Evolutionary conservation across 495 filamentous ascomycete species (phyloP).

Genomic region (Hypoxylon intermedium): DNA sequence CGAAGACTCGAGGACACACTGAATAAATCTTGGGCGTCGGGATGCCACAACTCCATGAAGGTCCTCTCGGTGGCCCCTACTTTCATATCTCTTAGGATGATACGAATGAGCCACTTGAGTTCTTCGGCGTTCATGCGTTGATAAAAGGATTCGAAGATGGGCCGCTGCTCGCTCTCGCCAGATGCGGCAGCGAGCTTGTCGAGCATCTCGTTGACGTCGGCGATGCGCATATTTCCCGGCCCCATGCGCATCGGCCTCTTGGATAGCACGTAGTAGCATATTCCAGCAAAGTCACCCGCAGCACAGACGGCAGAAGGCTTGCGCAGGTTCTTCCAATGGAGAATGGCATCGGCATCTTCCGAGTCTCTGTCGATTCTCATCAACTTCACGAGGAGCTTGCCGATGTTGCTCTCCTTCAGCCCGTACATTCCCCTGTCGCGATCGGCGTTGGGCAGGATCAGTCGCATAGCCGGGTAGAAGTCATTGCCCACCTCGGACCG

Average conservation of each 20-base stretch:
- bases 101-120: constrained; percentile 91
- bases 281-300: constrained; percentile 89
- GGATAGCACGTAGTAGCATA: constrained; percentile 83
- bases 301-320: constrained; percentile 64
- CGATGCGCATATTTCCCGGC: constrained; percentile 80
- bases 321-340: constrained; percentile 94
- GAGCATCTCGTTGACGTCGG: constrained; percentile 85
- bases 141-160: constrained; percentile 84
- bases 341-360: constrained; percentile 81
- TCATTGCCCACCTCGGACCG: constrained; percentile 85
- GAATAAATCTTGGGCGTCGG: constrained; percentile 88
- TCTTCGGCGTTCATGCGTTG: constrained; percentile 91
- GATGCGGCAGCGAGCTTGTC: constrained; percentile 77
- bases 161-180: constrained; percentile 81
- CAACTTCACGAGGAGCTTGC: constrained; percentile 83
- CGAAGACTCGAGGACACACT: constrained; percentile 89
- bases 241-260: constrained; percentile 80
- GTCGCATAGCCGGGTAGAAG: constrained; percentile 89
- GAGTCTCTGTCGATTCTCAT: constrained; percentile 93
- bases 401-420: constrained; percentile 90
- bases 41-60: constrained; percentile 90
- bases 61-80: constrained; percentile 96
- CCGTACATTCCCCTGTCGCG: constrained; percentile 93
- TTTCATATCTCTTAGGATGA: constrained; percentile 96
- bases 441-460: constrained; percentile 94